These are phyloP conservation scores for Sporothrix euskadiensis DNA, from an alignment of 2,329 filamentous ascomycete genomes.

Conservation along the genomic window DNA sequence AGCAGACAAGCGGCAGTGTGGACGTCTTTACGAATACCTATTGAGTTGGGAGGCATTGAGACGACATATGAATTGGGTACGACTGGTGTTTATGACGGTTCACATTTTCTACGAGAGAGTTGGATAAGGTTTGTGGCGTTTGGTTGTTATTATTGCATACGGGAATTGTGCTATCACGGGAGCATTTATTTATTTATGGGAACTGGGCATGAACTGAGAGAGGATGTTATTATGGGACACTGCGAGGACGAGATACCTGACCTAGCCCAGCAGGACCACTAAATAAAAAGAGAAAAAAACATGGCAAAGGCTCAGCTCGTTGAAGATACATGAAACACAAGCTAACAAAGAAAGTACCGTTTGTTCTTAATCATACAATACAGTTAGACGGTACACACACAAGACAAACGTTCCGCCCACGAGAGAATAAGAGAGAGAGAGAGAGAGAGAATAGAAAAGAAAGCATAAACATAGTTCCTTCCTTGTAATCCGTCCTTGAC, in stretches of 20 bases:
- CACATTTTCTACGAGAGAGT: background rate
- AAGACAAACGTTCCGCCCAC: background rate
- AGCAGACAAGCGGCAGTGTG: background rate
- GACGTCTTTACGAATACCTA: conserved; percentile 4
- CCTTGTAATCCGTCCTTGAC: background rate
- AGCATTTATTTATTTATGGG: background rate
- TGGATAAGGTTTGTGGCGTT: background rate
- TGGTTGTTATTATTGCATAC: background rate
- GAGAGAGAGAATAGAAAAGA: background rate
- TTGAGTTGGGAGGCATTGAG: background rate
- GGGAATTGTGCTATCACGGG: background rate
- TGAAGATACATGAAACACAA: background rate
- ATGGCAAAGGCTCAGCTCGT: background rate
- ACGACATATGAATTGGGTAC: background rate
- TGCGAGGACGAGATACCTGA: background rate
- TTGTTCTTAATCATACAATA: conserved; percentile 26
- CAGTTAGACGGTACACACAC: conserved; percentile 9
- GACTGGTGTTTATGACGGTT: background rate
- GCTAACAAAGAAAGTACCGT: background rate
- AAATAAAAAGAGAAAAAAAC: background rate
- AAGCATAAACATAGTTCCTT: background rate
- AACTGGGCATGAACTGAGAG: background rate
- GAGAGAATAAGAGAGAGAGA: background rate
- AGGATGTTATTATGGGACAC: conserved; percentile 11
- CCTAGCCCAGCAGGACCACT: background rate